Percentiles rank a stretch among this genome's conserved stretches.
Conservation (phyloP, 805 yeast species). For the Zygosaccharomyces bailii region DNA sequence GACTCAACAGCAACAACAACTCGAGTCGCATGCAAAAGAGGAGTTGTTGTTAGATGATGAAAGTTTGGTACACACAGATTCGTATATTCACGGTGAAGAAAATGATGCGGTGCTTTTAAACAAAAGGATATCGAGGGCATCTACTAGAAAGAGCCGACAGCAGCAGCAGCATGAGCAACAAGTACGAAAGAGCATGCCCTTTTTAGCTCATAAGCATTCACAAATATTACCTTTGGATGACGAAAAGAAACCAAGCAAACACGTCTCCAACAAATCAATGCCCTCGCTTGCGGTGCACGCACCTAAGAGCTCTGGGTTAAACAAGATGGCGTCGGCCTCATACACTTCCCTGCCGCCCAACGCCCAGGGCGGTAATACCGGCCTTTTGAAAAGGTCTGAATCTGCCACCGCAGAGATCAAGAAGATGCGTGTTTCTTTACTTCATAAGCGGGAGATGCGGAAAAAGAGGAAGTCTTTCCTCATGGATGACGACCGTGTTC, state of each 20-base stretch:
- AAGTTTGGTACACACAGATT: slow-evolving; percentile 30
- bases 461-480: slow-evolving; percentile 40
- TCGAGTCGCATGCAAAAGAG: not conserved
- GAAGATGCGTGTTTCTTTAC: slow-evolving; percentile 48
- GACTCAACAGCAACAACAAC: slow-evolving; percentile 1
- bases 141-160: slow-evolving; percentile 20
- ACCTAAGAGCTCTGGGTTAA: slow-evolving; percentile 5
- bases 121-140: slow-evolving; percentile 28
- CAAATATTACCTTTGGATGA: slow-evolving; percentile 32
- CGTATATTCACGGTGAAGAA: slow-evolving; percentile 37
- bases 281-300: slow-evolving; percentile 13
- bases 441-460: slow-evolving; percentile 43
- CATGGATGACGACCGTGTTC: slow-evolving; percentile 52
- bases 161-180: slow-evolving; percentile 18
- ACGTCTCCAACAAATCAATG: slow-evolving; percentile 13
- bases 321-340: slow-evolving; percentile 9
- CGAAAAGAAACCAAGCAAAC: slow-evolving; percentile 3
- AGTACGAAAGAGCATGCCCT: slow-evolving; percentile 30
- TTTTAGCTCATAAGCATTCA: slow-evolving; percentile 36
- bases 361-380: slow-evolving; percentile 2
- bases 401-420: slow-evolving; percentile 44
- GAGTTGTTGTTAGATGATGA: slow-evolving; percentile 15
- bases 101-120: slow-evolving; percentile 37
- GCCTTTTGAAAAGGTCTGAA: slow-evolving; percentile 33
- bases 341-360: slow-evolving; percentile 16